Conservation (phyloP, 169 alveolate species). For the Condylostoma magnum region DNA sequence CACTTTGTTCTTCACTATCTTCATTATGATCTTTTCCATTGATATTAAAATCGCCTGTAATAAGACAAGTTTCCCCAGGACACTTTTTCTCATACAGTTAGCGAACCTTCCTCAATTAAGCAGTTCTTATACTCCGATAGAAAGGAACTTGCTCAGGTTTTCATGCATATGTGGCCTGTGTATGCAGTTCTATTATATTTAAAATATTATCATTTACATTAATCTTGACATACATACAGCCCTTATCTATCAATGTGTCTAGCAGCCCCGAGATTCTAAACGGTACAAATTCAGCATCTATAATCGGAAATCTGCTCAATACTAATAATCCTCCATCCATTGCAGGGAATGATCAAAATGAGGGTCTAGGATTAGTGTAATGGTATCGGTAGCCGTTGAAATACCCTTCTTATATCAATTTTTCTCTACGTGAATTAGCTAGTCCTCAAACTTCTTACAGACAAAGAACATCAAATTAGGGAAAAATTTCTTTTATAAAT, state of each 20-base stretch:
- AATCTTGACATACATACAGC: slow-evolving; percentile 38
- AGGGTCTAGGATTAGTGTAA: slow-evolving; percentile 31
- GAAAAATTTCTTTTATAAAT: slow-evolving; percentile 14
- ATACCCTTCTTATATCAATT: slow-evolving; percentile 36
- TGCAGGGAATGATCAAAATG: slow-evolving; percentile 34
- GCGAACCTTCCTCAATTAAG: slow-evolving; percentile 29
- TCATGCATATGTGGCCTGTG: slow-evolving; percentile 40
- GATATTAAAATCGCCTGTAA: slow-evolving; percentile 23
- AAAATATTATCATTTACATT: slow-evolving; percentile 26
- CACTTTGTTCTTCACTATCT: too few species aligned
- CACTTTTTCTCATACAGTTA: slow-evolving; percentile 31
- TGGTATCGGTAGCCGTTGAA: slow-evolving; percentile 32
- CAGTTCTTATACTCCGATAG: slow-evolving; percentile 35
- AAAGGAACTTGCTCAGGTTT: neutral
- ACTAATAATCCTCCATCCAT: slow-evolving; percentile 50
- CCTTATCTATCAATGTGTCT: slow-evolving; percentile 36
- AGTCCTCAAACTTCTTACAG: slow-evolving; percentile 46
- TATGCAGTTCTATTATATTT: slow-evolving; percentile 41
- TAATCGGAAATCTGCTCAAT: slow-evolving; percentile 39
- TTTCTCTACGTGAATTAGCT: slow-evolving; percentile 31
- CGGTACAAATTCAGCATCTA: slow-evolving; percentile 35
- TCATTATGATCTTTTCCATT: slow-evolving; percentile 19
- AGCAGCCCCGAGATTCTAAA: slow-evolving; percentile 27
- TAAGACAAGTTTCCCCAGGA: neutral
- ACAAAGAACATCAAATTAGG: slow-evolving; percentile 43